Conservation (phyloP, 2,329 filamentous ascomycete genomes). For the Teratosphaeria destructans region DNA sequence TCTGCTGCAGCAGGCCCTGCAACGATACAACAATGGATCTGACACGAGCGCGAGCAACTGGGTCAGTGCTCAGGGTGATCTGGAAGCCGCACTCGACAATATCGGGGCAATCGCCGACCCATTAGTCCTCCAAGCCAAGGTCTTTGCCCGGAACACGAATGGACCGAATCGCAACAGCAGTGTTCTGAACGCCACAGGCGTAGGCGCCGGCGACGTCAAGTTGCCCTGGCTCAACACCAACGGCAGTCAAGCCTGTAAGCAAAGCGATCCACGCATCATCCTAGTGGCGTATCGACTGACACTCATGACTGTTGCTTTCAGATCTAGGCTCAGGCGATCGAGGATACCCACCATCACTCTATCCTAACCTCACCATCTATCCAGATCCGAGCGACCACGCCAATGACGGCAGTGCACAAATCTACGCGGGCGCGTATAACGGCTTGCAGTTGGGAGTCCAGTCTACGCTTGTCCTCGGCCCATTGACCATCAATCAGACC, state of each 20-base stretch:
- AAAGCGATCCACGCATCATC: conserved; percentile 21
- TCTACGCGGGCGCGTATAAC: conserved; percentile 34
- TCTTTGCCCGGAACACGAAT: conserved; percentile 60
- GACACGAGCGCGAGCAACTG: conserved; percentile 53
- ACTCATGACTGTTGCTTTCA: conserved; percentile 51
- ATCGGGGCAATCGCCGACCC: conserved; percentile 32
- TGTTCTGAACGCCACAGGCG: conserved; percentile 54
- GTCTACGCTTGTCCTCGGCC: conserved; percentile 65
- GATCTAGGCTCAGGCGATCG: conserved; percentile 35
- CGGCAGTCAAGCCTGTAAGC: conserved; percentile 50
- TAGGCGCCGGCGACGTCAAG: conserved; percentile 29
- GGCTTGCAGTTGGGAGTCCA: conserved; percentile 29
- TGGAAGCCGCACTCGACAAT: conserved; percentile 60
- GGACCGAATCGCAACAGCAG: conserved; percentile 40
- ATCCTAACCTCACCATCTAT: conserved; percentile 65
- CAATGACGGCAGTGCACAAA: conserved; percentile 26
- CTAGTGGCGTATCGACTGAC: conserved; percentile 51
- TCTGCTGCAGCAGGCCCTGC: conserved; percentile 43
- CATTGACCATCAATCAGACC: conserved; percentile 59
- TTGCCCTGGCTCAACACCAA: conserved; percentile 42
- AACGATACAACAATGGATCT: conserved; percentile 41
- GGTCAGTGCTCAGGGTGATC: conserved; percentile 48
- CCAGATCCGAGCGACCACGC: conserved; percentile 29
- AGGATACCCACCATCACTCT: conserved; percentile 63
- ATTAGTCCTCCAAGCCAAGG: conserved; percentile 56